These are phyloP conservation scores for Talaromyces thailandensis DNA, from an alignment of 495 filamentous ascomycete genomes.

Conservation along the genomic window DNA sequence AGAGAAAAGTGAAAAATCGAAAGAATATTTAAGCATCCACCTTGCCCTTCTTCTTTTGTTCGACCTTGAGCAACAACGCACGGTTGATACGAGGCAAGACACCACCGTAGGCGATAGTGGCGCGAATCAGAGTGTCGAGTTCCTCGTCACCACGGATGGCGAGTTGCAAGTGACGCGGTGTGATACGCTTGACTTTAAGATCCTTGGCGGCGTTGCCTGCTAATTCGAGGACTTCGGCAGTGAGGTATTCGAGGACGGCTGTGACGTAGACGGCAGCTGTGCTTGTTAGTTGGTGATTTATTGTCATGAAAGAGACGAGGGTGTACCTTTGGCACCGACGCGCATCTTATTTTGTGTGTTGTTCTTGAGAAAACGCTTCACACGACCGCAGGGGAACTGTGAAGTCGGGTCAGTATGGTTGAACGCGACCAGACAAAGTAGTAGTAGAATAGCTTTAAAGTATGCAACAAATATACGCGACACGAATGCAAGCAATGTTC, in stretches of 20 bases:
- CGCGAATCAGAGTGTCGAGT: slow-evolving; percentile 92
- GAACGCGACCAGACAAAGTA: not conserved
- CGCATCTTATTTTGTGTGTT: slow-evolving; percentile 99
- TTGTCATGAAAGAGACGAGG: not conserved
- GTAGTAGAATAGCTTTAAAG: not conserved
- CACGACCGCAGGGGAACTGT: slow-evolving; percentile 98
- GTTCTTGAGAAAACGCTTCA: slow-evolving; percentile 99
- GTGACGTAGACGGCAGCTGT: slow-evolving; percentile 93
- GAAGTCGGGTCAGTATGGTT: not conserved
- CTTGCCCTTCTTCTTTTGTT: slow-evolving; percentile 98
- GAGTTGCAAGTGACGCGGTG: slow-evolving; percentile 92
- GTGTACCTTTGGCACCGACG: slow-evolving; percentile 82
- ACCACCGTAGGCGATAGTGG: slow-evolving; percentile 97
- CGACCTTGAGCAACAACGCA: slow-evolving; percentile 92
- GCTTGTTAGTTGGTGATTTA: not conserved
- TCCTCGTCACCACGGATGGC: slow-evolving; percentile 98
- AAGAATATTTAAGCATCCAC: slow-evolving; percentile 30
- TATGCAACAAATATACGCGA: not conserved
- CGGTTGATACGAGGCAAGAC: slow-evolving; percentile 98
- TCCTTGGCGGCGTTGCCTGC: slow-evolving; percentile 98
- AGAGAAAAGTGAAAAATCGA: not conserved
- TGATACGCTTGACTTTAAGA: slow-evolving; percentile 99
- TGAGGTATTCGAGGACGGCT: slow-evolving; percentile 95
- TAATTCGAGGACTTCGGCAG: slow-evolving; percentile 95
- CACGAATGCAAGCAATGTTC: not conserved